Evolutionary conservation across 179 eudicot genomes (phyloP), one percentile per base, ranked within the genome.

Genomic region (Vitellaria paradoxa): DNA sequence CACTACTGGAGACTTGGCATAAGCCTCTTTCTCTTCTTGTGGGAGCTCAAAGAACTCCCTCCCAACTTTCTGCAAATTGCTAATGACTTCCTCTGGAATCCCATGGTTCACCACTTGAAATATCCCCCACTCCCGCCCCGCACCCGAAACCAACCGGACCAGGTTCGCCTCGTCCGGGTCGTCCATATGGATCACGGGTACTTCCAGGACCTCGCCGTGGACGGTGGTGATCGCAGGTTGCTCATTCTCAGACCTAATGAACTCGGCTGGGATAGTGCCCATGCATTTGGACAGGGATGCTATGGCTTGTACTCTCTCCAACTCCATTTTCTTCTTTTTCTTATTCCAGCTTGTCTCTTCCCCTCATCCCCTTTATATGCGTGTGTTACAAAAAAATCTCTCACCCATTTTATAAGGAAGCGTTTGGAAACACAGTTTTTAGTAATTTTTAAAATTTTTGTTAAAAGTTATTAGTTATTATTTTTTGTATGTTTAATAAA

Each of bases 41-140:
- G 91, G 85, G 17, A 91, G 72, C 83, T 89, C 91, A 60, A 91
- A 90, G 24, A 91, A 91, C 75, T 87, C 86, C 26, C 57, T 89
- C 15, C 95, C 95, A 20, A 74, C 91, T 18, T 56, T 81, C 61
- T 86, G 91, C 20, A 91, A 79, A 18, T 82, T 79, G 13, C 9
- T 47, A 6, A 88, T 86, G 4, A 77, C 86, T 13, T 91, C 91
- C 61, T 18, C 65, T 10, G 89, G 87, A 11, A 91, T 89, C n/a
- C 87, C 92, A 75, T 91, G 96, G 81, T 91, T 91, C 67, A 84
- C 89, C 9, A 91, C 82, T 59, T 91, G 97, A 53, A 92, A 92
- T 6, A 92, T 64, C 0, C 97, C 97, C 97, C 93, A 92, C 20
- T 91, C 87, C 45, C 56, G 23, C 72, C 85, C 84, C 0, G 97